Percentiles rank a stretch among this genome's conserved stretches.
Conservation (phyloP, 768 basidiomycete species). For the Agrocybe chaxingu region DNA sequence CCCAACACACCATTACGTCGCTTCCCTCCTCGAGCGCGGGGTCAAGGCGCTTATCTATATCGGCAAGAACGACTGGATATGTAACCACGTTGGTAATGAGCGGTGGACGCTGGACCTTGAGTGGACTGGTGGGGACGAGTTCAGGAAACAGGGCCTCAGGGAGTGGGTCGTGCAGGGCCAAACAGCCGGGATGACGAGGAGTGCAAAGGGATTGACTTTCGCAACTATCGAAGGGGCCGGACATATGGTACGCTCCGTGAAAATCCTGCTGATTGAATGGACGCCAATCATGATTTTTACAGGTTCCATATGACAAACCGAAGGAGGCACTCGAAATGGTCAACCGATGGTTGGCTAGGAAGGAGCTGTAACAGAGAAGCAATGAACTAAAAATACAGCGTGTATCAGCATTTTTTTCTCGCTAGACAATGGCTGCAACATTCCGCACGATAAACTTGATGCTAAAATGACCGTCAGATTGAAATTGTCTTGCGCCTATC, state of each 20-base stretch:
- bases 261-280: no score
- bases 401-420: no score
- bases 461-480: no score
- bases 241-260: conserved; percentile 50
- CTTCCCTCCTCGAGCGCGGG: conserved; percentile 67
- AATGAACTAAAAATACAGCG: no score
- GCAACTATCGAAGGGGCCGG: conserved; percentile 64
- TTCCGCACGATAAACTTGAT: no score
- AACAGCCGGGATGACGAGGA: conserved; percentile 33
- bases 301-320: conserved; percentile 65
- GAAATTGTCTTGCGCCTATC: no score
- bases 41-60: conserved; percentile 68
- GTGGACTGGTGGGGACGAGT: conserved; percentile 60
- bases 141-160: conserved; percentile 35
- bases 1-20: conserved; percentile 53
- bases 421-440: no score
- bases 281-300: not conserved
- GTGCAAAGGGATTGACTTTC: conserved; percentile 53
- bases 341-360: conserved; percentile 41
- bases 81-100: conserved; percentile 74
- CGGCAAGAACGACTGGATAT: conserved; percentile 70
- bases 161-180: conserved; percentile 57
- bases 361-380: conserved; percentile 10
- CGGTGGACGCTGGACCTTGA: conserved; percentile 65
- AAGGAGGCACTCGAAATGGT: conserved; percentile 45